A percentile compares a stretch with the other conserved stretches of the same genome.
phyloP scores from a whole-genome alignment of 257 asterid genomes.

The Craterostigma plantagineum region DNA sequence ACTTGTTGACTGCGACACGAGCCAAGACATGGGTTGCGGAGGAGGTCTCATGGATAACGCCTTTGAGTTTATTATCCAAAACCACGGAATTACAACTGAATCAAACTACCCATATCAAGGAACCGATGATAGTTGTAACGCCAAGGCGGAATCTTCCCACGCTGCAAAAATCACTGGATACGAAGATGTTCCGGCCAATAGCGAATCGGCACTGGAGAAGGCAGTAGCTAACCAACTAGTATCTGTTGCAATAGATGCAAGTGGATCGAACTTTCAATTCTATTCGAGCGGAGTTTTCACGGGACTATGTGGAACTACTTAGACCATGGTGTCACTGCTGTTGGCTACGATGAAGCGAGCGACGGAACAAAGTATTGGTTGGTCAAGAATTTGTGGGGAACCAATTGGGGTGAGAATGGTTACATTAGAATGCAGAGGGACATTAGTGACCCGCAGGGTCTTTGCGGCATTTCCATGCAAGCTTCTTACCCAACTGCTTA shows the following conservation, averaged over 20 bases:
- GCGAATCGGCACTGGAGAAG: conserved; percentile 16
- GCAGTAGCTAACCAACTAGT: conserved; percentile 24
- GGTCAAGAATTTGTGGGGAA: conserved; percentile 29
- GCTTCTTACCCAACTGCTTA: conserved; percentile 30
- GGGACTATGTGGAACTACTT: conserved; percentile 20
- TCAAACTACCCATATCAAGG: conserved; percentile 21
- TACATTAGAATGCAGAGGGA: conserved; percentile 19
- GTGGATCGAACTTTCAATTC: conserved; percentile 17
- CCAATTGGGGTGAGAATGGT: conserved; percentile 22
- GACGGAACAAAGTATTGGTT: conserved; percentile 27
- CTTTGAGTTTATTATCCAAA: conserved; percentile 14
- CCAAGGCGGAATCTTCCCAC: conserved; percentile 5
- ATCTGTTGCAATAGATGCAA: conserved; percentile 20
- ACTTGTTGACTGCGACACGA: conserved; percentile 26
- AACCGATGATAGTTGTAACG: conserved; percentile 16
- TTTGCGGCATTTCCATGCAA: conserved; percentile 30
- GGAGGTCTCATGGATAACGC: conserved; percentile 20
- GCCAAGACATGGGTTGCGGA: conserved; percentile 14
- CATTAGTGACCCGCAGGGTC: conserved; percentile 12
- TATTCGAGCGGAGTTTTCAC: conserved; percentile 20
- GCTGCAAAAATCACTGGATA: conserved; percentile 17
- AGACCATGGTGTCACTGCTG: conserved; percentile 24
- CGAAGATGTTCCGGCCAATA: conserved; percentile 19
- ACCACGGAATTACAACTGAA: conserved; percentile 19
- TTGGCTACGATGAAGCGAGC: conserved; percentile 16